A percentile compares a stretch with the other conserved stretches of the same genome.
phyloP scores from a whole-genome alignment of 2,329 filamentous ascomycete species.

The Colletotrichum filicis region DNA sequence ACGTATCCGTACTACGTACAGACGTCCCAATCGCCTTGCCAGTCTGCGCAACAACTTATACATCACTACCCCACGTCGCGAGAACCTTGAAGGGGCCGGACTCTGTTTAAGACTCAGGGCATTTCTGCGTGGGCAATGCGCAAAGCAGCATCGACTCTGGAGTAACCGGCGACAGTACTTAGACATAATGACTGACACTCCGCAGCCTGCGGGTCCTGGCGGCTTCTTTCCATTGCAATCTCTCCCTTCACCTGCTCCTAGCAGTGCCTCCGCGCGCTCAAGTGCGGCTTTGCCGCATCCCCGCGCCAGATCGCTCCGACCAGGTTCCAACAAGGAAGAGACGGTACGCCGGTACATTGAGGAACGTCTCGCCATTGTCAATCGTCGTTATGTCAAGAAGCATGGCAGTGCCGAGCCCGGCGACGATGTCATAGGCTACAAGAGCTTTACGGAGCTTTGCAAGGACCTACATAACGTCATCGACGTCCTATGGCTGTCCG shows the following conservation, averaged over 20 bases:
- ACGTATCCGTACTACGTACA: no score
- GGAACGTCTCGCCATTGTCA: constrained; percentile 62
- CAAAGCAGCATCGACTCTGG: constrained; percentile 25
- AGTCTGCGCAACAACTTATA: neutral
- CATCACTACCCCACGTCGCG: neutral
- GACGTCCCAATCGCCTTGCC: neutral
- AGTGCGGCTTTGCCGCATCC: constrained; percentile 62
- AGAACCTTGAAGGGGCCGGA: neutral
- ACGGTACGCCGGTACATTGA: constrained; percentile 68
- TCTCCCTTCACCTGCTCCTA: constrained; percentile 67
- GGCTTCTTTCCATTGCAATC: constrained; percentile 61
- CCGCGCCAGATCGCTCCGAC: constrained; percentile 60
- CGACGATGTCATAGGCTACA: constrained; percentile 64
- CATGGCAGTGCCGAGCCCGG: constrained; percentile 56
- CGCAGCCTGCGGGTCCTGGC: constrained; percentile 47
- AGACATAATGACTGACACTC: constrained; percentile 41
- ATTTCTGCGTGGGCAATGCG: constrained; percentile 10
- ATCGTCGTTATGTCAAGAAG: constrained; percentile 71
- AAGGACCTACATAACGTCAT: constrained; percentile 79
- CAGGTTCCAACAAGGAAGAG: constrained; percentile 70
- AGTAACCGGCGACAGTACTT: neutral
- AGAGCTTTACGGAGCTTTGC: constrained; percentile 75
- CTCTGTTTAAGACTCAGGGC: neutral
- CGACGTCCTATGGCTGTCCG: constrained; percentile 87
- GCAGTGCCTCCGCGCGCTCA: constrained; percentile 54